These are phyloP conservation scores for Penicillium samsonianum DNA, from an alignment of 495 filamentous ascomycete genomes.

Conservation along the genomic window DNA sequence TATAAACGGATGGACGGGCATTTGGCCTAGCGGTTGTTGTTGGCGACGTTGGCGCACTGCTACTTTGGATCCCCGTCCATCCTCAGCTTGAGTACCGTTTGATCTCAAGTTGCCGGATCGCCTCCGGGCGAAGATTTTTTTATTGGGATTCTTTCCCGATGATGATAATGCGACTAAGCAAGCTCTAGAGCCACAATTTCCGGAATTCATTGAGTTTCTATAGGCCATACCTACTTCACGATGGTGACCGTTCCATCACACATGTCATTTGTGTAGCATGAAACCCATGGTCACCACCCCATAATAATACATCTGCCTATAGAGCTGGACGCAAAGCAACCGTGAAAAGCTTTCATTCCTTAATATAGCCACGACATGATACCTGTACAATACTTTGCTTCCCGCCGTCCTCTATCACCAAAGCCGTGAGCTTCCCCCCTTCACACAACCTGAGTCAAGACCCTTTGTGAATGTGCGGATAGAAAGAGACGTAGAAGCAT, in stretches of 20 bases:
- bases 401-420: slow-evolving; percentile 62
- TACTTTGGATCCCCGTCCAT: too few species aligned
- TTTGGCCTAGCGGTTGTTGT: too few species aligned
- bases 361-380: slow-evolving; percentile 31
- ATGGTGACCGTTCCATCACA: neutral
- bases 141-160: too few species aligned
- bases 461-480: slow-evolving; percentile 74
- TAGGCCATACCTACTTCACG: too few species aligned
- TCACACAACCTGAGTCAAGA: slow-evolving; percentile 78
- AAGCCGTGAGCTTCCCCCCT: slow-evolving; percentile 74
- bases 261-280: neutral
- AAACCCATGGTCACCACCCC: neutral
- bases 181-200: neutral
- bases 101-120: too few species aligned
- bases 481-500: slow-evolving; percentile 70
- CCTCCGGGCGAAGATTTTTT: too few species aligned
- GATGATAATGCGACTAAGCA: neutral
- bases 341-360: neutral
- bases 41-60: too few species aligned
- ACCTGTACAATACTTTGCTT: slow-evolving; percentile 42
- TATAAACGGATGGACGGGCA: too few species aligned
- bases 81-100: too few species aligned
- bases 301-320: neutral
- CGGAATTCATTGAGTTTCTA: too few species aligned
- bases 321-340: neutral